phyloP scores from a whole-genome alignment of 805 yeast genomes.

The Barnettozyma wickerhamii region DNA sequence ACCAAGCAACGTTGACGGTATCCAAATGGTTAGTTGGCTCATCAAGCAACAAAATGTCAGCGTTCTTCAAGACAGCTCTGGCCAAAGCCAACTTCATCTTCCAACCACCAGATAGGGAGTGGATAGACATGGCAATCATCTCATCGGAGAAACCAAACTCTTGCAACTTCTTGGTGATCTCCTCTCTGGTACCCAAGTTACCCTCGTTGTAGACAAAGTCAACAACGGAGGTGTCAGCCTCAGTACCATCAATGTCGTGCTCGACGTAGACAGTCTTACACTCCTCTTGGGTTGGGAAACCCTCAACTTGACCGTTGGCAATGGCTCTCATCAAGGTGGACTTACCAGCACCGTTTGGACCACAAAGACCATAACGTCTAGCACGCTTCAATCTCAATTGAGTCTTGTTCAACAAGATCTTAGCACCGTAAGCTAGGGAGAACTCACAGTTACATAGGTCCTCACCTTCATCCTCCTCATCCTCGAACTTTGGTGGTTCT shows the following conservation, averaged over 20 bases:
- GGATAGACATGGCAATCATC: constrained; percentile 91
- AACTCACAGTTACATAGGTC: constrained; percentile 99
- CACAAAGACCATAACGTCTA: constrained; percentile 99
- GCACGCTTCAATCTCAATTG: constrained; percentile 98
- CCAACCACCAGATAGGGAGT: constrained; percentile 99
- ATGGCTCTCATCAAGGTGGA: constrained; percentile 97
- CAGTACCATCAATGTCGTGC: constrained; percentile 98
- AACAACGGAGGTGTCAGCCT: constrained; percentile 91
- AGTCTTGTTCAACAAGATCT: constrained; percentile 98
- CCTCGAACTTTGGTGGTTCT: constrained; percentile 92
- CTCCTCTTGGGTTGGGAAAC: constrained; percentile 99
- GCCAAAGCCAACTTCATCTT: constrained; percentile 99
- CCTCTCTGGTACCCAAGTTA: constrained; percentile 61
- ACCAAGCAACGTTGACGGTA: constrained; percentile 99
- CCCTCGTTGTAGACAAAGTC: constrained; percentile 88
- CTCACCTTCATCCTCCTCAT: constrained; percentile 98
- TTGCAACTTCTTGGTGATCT: constrained; percentile 65
- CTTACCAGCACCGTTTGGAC: constrained; percentile 99
- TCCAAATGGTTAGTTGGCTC: constrained; percentile 99
- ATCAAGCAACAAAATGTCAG: constrained; percentile 95
- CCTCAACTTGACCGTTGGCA: constrained; percentile 98
- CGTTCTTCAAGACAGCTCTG: constrained; percentile 98
- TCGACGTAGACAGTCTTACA: constrained; percentile 99
- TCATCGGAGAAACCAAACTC: constrained; percentile 94
- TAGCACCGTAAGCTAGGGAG: constrained; percentile 99